Evolutionary conservation across 2,329 filamentous ascomycete species (phyloP), one percentile per base, ranked within the genome.

Genomic region (Samsoniella hepiali): DNA sequence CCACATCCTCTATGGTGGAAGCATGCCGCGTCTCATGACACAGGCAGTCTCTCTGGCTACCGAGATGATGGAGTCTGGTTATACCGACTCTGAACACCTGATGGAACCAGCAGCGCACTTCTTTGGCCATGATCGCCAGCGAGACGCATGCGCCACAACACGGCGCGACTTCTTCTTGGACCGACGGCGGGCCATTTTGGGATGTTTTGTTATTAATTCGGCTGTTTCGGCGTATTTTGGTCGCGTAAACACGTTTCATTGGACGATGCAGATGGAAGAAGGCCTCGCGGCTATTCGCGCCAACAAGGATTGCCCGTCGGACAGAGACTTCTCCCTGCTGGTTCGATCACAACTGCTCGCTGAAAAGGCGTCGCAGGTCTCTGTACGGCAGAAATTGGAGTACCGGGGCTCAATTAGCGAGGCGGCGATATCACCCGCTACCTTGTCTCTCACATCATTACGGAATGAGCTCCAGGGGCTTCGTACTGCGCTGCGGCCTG

Each of bases 221-320:
- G 34, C 58, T 27, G 47, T 60, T n/a, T 42, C 58, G 1, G 6
- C 15, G 5, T 53, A 60, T 22, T 42, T 60, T 42, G 58, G 45
- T 10, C 27, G 34, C 13, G 17, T 17, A 17, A 53, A 60, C 29
- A 32, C 36, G 5, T n/a, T 60, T 31, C 32, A 17, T 3, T 60
- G 58, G 58, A 53, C 45, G 5, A 27, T 31, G 45, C 32, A 53
- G 34, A 44, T 51, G 58, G 58, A 60, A 53, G 47, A 53, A 53
- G 42, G 45, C 36, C n/a, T 60, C 3, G 58, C 58, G 3, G 58
- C 58, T 6, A 53, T 60, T 22, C n/a, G 47, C 27, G 22, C 29
- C 32, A 60, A 60, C 27, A 10, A 36, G 36, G 47, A 31, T 7
- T 44, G 45, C 22, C 47, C 58, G 0, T 29, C 47, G 1, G 58